Evolutionary conservation across 1,284 basidiomycete genomes (phyloP), one percentile per base, ranked within the genome.

Genomic region (Puccinia polysora): DNA sequence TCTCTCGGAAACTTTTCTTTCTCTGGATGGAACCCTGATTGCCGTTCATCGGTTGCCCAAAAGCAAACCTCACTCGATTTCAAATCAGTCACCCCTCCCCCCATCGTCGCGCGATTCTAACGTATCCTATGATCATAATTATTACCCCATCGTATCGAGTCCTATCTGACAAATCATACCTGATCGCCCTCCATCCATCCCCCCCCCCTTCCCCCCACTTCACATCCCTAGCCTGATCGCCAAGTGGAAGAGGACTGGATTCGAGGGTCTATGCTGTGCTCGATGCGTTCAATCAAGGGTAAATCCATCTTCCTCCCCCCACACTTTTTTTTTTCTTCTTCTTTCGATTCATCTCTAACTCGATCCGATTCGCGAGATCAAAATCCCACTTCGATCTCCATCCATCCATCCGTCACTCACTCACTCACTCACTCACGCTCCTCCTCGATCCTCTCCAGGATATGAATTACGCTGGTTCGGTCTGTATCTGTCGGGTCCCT

Each of bases 381-480:
- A 43, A 43, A 43, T 43, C 40, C 8, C 8, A 8, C 18, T 18
- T 43, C 18, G 18, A 8, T 43, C 18, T 28, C 30, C 28, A 4
- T 55, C 30, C 18, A 8, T 7, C 2, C 8, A 20, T 20, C 47
- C 14, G 18, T 10, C 20, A 7, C 30, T 45, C 10, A 4, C 23
- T 5, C 0, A 4, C 23, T 62, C 40, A 45, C 20, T 43, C 38
- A 56, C 53, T 45, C 40, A 30, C 23, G 52, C 34, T 56, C 23
- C 18, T 38, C 15, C 6, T 36, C 25, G 23, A 32, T 45, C 10
- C 28, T 67, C 5, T 38, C 14, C 32, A 93, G 89, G 96, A 97
- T 80, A 97, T 97, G 93, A 98, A 97, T 82, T 97, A 97, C 79
- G 89, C 95, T 83, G 96, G 96, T 6, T 96, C 93, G n/a, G 96